These are phyloP conservation scores for Colletotrichum sojae DNA, from an alignment of 2,329 filamentous ascomycete species.

Conservation along the genomic window DNA sequence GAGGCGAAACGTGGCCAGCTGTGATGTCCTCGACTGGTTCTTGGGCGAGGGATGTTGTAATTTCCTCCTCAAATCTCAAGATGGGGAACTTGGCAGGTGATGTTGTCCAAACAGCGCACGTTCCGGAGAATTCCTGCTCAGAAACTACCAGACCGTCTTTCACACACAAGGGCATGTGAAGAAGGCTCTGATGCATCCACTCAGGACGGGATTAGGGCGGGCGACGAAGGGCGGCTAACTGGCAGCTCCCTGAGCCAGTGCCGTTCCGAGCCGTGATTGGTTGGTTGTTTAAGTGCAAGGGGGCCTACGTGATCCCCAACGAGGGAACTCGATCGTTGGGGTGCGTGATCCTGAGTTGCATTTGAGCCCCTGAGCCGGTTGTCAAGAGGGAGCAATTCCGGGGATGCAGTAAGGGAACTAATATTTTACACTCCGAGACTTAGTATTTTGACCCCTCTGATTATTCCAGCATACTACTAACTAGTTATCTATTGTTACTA, in stretches of 20 bases:
- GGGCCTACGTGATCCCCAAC: conserved; percentile 25
- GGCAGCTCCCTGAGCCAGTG: conserved; percentile 17
- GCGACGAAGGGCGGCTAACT: conserved; percentile 19
- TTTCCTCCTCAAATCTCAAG: too few species aligned
- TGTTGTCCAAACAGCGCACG: neutral
- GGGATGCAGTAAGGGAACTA: too few species aligned
- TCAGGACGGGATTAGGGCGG: conserved; percentile 30
- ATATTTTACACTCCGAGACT: too few species aligned
- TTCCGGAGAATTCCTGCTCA: too few species aligned
- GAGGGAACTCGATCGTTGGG: conserved; percentile 9
- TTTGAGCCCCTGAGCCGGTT: neutral
- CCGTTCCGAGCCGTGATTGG: conserved; percentile 19
- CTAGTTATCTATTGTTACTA: too few species aligned
- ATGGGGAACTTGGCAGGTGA: neutral
- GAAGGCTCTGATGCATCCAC: conserved; percentile 18
- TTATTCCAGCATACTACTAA: too few species aligned
- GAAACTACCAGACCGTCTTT: neutral
- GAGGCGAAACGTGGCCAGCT: conserved; percentile 6
- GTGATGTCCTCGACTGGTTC: neutral
- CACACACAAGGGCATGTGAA: conserved; percentile 25
- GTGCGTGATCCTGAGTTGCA: neutral
- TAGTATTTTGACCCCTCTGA: too few species aligned
- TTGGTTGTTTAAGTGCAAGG: conserved; percentile 26
- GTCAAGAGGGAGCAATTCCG: neutral
- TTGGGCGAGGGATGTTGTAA: neutral